Conservation (phyloP, 208 protist species). For the Trypanosoma theileri region DNA sequence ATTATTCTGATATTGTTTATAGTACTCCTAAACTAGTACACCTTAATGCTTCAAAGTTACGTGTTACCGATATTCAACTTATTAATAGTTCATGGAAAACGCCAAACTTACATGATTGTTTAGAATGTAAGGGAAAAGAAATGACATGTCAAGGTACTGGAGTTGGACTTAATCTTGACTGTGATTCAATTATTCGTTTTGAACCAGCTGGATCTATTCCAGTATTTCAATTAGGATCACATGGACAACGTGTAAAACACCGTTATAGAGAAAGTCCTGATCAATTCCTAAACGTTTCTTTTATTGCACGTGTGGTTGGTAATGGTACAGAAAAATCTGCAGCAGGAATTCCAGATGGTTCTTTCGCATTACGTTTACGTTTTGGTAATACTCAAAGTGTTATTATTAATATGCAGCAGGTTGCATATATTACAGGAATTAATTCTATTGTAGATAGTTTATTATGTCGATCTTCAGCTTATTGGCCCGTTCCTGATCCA, state of each 20-base stretch:
- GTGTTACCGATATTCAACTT: constrained; percentile 35
- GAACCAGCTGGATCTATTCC: constrained; percentile 17
- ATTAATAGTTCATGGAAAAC: constrained; percentile 62
- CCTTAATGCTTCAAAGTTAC: constrained; percentile 32
- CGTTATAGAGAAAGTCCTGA: background rate
- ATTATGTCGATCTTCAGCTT: constrained; percentile 65
- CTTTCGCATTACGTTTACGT: constrained; percentile 49
- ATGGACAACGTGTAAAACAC: too few relatives aligned
- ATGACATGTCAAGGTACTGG: constrained; percentile 55
- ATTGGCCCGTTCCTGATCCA: constrained; percentile 79
- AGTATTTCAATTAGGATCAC: background rate
- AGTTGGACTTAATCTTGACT: constrained; percentile 42
- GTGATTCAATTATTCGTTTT: constrained; percentile 59
- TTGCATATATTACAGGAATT: constrained; percentile 73
- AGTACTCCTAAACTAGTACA: constrained; percentile 29
- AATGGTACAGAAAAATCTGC: constrained; percentile 33
- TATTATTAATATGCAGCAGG: constrained; percentile 64
- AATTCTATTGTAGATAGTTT: constrained; percentile 49
- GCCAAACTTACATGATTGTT: constrained; percentile 58
- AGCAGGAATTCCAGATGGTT: constrained; percentile 44
- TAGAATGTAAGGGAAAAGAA: constrained; percentile 65
- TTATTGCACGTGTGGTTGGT: constrained; percentile 62
- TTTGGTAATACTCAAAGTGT: constrained; percentile 45
- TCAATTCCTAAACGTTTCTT: constrained; percentile 39
- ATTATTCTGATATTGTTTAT: constrained; percentile 26